These are phyloP conservation scores for Globisporangium middletonii DNA, from an alignment of 352 stramenopile species.

Conservation along the genomic window DNA sequence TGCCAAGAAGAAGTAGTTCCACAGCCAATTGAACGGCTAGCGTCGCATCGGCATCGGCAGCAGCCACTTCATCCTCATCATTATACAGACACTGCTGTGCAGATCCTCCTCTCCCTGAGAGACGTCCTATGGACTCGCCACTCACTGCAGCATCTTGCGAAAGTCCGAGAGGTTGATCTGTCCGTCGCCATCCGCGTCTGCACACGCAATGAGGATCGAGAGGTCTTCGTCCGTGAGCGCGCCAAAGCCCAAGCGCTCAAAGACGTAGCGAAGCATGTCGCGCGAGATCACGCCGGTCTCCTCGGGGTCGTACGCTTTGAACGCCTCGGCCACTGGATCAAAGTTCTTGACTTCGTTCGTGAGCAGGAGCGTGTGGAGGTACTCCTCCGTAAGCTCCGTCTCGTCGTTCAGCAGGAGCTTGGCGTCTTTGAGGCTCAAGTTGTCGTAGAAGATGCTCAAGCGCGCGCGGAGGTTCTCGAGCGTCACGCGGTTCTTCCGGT, in stretches of 20 bases:
- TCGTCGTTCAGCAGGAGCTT: constrained; percentile 85
- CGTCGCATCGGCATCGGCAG: background rate
- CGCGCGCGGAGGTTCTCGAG: constrained; percentile 71
- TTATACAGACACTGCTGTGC: constrained; percentile 5
- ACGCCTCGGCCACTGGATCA: constrained; percentile 85
- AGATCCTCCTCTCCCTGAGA: no score
- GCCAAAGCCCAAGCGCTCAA: constrained; percentile 74
- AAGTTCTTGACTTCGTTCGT: constrained; percentile 90
- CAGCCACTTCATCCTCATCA: background rate
- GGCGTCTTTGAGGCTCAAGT: constrained; percentile 78
- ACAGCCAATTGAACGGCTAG: background rate
- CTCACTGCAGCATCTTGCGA: constrained; percentile 47
- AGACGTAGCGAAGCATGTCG: constrained; percentile 81
- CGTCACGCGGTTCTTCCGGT: constrained; percentile 74
- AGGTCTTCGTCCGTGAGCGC: constrained; percentile 83
- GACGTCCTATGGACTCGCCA: background rate
- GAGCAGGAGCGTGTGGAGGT: constrained; percentile 72
- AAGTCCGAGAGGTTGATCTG: constrained; percentile 80
- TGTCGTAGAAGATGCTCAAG: constrained; percentile 85
- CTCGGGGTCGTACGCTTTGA: constrained; percentile 87
- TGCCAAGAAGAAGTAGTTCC: constrained; percentile 32
- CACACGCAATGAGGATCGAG: constrained; percentile 76
- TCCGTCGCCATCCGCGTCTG: constrained; percentile 80
- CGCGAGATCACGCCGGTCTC: constrained; percentile 76
- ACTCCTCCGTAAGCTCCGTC: constrained; percentile 60